Percentiles rank a stretch among this genome's conserved stretches.
phyloP scores from a whole-genome alignment of 148 eudicot genomes.

The Fagopyrum tataricum region DNA sequence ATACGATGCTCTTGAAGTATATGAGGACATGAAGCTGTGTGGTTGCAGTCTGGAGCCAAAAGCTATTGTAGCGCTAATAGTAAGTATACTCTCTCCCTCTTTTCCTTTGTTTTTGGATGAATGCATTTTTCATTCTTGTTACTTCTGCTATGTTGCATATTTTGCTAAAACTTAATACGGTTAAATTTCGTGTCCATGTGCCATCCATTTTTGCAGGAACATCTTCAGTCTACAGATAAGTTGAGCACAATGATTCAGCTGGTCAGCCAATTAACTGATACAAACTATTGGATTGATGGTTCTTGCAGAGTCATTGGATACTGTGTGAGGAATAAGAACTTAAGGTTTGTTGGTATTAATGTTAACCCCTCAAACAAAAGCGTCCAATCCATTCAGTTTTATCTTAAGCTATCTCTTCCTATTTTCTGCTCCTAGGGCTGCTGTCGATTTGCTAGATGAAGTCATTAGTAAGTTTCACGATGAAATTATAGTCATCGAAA shows the following conservation, averaged over 20 bases:
- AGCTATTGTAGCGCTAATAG: constrained; percentile 58
- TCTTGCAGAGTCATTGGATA: constrained; percentile 55
- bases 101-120: too few relatives aligned
- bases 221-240: constrained; percentile 45
- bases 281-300: constrained; percentile 56
- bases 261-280: constrained; percentile 50
- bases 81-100: constrained; percentile 25
- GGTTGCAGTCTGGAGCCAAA: constrained; percentile 53
- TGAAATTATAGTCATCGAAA: neutral
- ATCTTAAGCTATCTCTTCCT: neutral
- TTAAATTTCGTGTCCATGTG: neutral
- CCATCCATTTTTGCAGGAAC: constrained; percentile 32
- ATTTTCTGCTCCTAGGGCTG: constrained; percentile 1
- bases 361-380: neutral
- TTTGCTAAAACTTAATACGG: neutral
- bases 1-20: constrained; percentile 52
- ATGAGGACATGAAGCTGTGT: constrained; percentile 52
- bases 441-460: constrained; percentile 4
- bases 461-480: constrained; percentile 3
- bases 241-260: constrained; percentile 43
- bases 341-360: constrained; percentile 34
- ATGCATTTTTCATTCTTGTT: neutral
- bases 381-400: neutral
- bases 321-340: constrained; percentile 51
- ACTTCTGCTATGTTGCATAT: neutral